Evolutionary conservation across 805 yeast genomes (phyloP), one percentile per base, ranked within the genome.

Genomic region (Candida pseudoglaebosa): DNA sequence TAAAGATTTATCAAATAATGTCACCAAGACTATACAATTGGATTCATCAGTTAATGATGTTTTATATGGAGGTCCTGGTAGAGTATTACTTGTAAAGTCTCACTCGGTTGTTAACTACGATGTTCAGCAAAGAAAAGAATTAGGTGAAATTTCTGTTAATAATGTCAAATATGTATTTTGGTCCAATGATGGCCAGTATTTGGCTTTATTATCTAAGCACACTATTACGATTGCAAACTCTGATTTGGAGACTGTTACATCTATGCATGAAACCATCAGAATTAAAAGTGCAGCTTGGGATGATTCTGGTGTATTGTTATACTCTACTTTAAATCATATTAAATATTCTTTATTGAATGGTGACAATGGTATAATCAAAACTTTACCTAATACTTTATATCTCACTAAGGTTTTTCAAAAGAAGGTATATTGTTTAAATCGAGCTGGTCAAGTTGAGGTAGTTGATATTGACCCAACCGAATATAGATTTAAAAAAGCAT

Each of bases 261-360:
- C 95, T 2, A 75, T 89, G 78, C 97, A 89, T 59, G 99, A 93
- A 70, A 91, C 98, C 3, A 93, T 93, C 50, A 75, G 99, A 61
- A 88, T 93, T 55, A 93, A 93, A 70, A 82, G 95, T 67, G 97
- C 96, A 34, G 87, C 95, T 14, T 93, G 97, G 97, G 98, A 93
- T 61, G 96, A 89, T 51, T 71, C 85, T 35, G 91, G 91, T 38
- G 95, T 95, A 22, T 75, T 93, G 59, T 74, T 93, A 49, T 93
- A 91, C 66, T 84, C 97, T 15, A 93, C 99, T 5, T 73, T 93
- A 61, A 91, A 91, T 67, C 99, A 93, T 62, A 84, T 95, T 66
- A 93, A 91, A 67, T 93, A 91, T 65, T 83, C 91, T 34, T 71
- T 93, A 56, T 71, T 91, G 57, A 93, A 90, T 57, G 99, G 99